These are phyloP conservation scores for Hydrangea macrophylla DNA, from an alignment of 148 eudicot species.

Conservation along the genomic window DNA sequence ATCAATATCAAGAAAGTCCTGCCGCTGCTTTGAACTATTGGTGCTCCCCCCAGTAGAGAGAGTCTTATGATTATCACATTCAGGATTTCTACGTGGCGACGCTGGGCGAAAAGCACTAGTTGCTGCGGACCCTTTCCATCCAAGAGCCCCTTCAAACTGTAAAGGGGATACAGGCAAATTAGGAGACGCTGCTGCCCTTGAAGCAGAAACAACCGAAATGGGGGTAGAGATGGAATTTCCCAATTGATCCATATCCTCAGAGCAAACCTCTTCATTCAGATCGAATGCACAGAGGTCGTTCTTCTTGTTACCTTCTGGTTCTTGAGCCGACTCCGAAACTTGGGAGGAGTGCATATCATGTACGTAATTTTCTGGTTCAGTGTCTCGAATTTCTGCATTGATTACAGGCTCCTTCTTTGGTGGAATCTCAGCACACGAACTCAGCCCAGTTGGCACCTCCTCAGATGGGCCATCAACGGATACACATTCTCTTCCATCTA, in stretches of 20 bases:
- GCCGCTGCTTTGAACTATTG: constrained; percentile 52
- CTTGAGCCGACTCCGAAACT: constrained; percentile 44
- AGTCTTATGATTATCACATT: constrained; percentile 49
- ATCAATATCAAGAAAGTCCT: constrained; percentile 59
- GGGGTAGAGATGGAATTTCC: constrained; percentile 37
- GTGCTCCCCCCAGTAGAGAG: constrained; percentile 38
- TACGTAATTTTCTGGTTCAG: constrained; percentile 26
- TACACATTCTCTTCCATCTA: constrained; percentile 30
- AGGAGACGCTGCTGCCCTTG: constrained; percentile 61
- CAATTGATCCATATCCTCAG: constrained; percentile 46
- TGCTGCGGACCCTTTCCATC: constrained; percentile 94
- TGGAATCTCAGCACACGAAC: constrained; percentile 25
- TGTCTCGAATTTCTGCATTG: constrained; percentile 25
- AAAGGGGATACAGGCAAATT: constrained; percentile 57
- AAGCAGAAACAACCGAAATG: constrained; percentile 67
- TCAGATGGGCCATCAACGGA: constrained; percentile 22
- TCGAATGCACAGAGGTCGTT: constrained; percentile 50
- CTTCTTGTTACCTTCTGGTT: constrained; percentile 28
- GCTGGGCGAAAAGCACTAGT: constrained; percentile 88
- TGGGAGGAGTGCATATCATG: constrained; percentile 51
- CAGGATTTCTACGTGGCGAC: constrained; percentile 54
- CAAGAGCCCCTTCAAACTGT: constrained; percentile 81
- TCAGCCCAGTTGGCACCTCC: constrained; percentile 30
- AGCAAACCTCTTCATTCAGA: constrained; percentile 64
- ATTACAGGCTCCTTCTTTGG: constrained; percentile 21